These are phyloP conservation scores for Hura crepitans DNA, from an alignment of 441 rosid genomes.

Conservation along the genomic window DNA sequence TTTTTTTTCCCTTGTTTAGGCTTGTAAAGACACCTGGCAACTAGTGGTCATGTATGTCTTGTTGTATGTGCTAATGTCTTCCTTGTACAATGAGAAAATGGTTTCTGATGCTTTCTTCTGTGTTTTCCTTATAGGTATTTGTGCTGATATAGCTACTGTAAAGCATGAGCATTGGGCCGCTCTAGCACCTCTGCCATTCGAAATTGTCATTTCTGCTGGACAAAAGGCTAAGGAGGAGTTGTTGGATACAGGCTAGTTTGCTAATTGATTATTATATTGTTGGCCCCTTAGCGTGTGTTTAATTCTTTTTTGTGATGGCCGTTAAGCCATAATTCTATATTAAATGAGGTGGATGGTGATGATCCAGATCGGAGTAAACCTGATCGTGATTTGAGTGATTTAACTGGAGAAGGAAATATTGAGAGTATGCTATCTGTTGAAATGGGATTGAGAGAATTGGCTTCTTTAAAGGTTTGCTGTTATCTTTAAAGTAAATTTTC, in stretches of 20 bases:
- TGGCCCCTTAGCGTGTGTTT: constrained; percentile 11
- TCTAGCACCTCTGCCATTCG: constrained; percentile 94
- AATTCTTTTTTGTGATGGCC: neutral
- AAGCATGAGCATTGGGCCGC: constrained; percentile 93
- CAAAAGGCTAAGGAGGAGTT: constrained; percentile 85
- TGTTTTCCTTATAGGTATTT: constrained; percentile 53
- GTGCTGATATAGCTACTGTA: constrained; percentile 68
- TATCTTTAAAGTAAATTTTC: neutral
- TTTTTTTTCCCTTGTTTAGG: neutral
- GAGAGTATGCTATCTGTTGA: constrained; percentile 96
- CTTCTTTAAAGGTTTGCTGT: constrained; percentile 70
- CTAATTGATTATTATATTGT: constrained; percentile 16
- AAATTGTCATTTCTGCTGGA: constrained; percentile 90
- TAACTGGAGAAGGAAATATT: constrained; percentile 90
- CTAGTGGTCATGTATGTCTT: neutral
- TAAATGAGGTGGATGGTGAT: constrained; percentile 42
- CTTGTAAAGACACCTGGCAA: neutral
- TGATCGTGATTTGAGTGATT: constrained; percentile 58
- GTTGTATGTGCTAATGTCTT: constrained; percentile 1
- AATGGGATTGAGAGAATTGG: constrained; percentile 87
- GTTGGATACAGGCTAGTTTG: constrained; percentile 55
- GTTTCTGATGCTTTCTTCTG: constrained; percentile 22
- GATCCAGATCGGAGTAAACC: constrained; percentile 50
- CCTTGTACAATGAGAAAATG: neutral
- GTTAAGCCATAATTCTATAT: constrained; percentile 16